These are phyloP conservation scores for Fusarium virguliforme DNA, from an alignment of 2,329 filamentous ascomycete genomes.

Conservation along the genomic window DNA sequence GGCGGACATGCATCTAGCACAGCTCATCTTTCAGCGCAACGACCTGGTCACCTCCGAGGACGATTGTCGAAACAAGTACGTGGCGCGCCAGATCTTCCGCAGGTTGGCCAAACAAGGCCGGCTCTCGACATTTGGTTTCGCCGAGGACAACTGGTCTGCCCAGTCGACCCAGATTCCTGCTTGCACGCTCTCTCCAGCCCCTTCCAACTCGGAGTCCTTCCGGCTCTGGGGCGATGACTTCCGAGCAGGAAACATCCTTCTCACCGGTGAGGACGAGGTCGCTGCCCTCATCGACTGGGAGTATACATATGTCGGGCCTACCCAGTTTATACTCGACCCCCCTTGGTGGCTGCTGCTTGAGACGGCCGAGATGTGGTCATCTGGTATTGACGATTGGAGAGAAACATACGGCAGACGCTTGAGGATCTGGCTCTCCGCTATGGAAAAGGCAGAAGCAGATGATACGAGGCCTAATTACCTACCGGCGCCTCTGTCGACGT, in stretches of 20 bases:
- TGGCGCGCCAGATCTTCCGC: conserved; percentile 61
- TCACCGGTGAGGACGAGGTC: conserved; percentile 48
- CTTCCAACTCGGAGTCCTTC: conserved; percentile 41
- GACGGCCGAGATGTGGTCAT: conserved; percentile 53
- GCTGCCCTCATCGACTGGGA: conserved; percentile 60
- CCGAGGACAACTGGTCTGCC: conserved; percentile 54
- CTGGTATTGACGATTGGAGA: not conserved
- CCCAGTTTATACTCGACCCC: conserved; percentile 53
- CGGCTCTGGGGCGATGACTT: conserved; percentile 58
- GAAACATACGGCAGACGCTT: conserved; percentile 53
- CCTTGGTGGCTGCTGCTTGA: conserved; percentile 56
- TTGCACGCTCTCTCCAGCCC: conserved; percentile 36
- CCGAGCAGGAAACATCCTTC: conserved; percentile 54
- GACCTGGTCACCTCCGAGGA: conserved; percentile 56
- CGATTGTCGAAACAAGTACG: conserved; percentile 62
- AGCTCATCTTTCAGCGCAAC: conserved; percentile 61
- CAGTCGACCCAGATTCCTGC: conserved; percentile 33
- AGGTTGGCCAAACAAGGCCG: conserved; percentile 51
- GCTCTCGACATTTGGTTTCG: conserved; percentile 47
- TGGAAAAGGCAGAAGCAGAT: conserved; percentile 49
- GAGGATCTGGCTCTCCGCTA: conserved; percentile 53
- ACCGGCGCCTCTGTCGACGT: conserved; percentile 47
- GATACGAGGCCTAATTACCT: not conserved
- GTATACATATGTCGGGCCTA: conserved; percentile 53
- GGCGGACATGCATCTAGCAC: conserved; percentile 60